Percentiles rank a stretch among this genome's conserved stretches.
Conservation (phyloP, 2,329 filamentous ascomycete species). For the Neofusicoccum laricinum region DNA sequence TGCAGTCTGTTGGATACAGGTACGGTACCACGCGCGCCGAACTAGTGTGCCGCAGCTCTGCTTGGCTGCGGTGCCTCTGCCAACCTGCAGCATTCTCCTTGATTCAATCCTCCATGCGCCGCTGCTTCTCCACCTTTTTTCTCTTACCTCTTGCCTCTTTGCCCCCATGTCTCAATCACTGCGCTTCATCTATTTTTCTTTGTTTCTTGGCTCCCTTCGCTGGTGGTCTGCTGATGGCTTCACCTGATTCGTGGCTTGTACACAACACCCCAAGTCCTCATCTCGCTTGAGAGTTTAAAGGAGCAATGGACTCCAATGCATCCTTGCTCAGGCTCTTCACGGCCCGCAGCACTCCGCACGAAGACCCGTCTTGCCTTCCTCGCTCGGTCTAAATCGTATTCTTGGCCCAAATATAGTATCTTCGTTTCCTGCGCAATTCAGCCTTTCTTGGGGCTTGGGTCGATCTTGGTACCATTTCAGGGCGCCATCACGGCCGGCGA, state of each 20-base stretch:
- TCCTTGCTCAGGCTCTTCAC: conserved; percentile 3
- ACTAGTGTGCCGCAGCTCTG: neutral
- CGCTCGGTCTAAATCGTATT: neutral
- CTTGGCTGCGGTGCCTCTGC: neutral
- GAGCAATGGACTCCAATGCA: neutral
- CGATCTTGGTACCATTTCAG: neutral
- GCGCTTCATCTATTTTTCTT: neutral
- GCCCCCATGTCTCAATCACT: neutral
- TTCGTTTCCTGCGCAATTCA: neutral
- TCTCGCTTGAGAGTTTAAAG: conserved; percentile 1
- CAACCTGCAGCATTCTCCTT: neutral
- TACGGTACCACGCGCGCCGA: neutral
- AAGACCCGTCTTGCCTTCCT: neutral
- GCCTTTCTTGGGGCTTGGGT: neutral
- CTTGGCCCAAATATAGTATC: neutral
- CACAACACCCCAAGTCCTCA: neutral
- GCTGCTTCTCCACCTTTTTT: neutral
- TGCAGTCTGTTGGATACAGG: neutral
- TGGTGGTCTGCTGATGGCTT: neutral
- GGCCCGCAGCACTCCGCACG: neutral
- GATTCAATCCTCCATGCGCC: neutral
- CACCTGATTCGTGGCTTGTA: neutral
- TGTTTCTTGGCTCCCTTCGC: conserved; percentile 1
- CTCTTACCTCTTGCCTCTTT: neutral
- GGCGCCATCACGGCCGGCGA: neutral